These are phyloP conservation scores for Sanghuangporus weigelae DNA, from an alignment of 1,284 basidiomycete species.

Conservation along the genomic window DNA sequence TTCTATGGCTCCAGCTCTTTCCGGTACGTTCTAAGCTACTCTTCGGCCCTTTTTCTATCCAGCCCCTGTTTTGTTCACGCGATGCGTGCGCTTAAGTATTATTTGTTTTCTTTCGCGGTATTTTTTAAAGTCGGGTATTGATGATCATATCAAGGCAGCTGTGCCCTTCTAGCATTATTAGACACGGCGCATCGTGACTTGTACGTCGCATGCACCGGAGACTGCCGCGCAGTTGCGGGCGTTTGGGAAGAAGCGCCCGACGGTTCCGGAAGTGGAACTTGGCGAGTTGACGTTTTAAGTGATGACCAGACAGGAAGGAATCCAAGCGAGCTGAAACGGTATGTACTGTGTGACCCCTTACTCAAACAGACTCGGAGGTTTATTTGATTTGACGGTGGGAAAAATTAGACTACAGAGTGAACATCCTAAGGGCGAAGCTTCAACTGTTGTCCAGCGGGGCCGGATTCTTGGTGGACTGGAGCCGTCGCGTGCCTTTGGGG, in stretches of 20 bases:
- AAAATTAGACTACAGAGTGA: conserved; percentile 74
- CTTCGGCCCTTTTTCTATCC: background rate
- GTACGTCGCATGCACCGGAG: conserved; percentile 90
- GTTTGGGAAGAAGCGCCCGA: conserved; percentile 70
- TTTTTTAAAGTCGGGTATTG: background rate
- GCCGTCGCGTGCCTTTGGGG: conserved; percentile 92
- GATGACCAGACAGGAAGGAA: conserved; percentile 97
- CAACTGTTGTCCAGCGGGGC: conserved; percentile 80
- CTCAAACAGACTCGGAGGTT: background rate
- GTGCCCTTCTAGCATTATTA: conserved; percentile 80
- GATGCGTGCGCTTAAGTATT: background rate
- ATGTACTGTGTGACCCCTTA: conserved; percentile 16
- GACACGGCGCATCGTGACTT: conserved; percentile 79
- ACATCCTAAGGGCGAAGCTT: conserved; percentile 80
- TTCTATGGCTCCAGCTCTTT: conserved; percentile 75
- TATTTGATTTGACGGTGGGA: background rate
- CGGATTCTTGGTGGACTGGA: conserved; percentile 91
- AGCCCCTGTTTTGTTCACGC: background rate
- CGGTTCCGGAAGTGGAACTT: conserved; percentile 46
- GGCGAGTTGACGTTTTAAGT: conserved; percentile 88
- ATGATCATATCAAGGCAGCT: conserved; percentile 56
- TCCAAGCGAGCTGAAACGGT: conserved; percentile 74
- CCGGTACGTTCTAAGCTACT: conserved; percentile 36
- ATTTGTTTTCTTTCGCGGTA: background rate
- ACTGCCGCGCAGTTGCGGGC: conserved; percentile 94